phyloP scores from a whole-genome alignment of 805 yeast genomes.

The Osmozyma mogii region DNA sequence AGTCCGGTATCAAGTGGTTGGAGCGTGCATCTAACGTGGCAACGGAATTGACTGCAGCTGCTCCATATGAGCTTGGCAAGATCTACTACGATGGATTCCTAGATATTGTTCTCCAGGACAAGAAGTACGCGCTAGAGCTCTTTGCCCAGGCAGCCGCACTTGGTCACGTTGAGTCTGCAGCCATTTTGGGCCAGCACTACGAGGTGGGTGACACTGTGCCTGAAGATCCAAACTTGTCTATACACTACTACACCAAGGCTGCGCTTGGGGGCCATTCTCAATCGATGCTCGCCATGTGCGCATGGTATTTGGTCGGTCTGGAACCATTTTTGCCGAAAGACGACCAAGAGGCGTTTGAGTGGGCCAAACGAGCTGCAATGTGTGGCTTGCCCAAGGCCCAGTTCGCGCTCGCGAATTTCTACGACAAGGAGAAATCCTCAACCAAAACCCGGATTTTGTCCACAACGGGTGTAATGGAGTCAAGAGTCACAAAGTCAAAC shows the following conservation, averaged over 20 bases:
- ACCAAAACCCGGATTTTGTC: constrained; percentile 3
- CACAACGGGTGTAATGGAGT: constrained; percentile 2
- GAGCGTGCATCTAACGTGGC: constrained; percentile 81
- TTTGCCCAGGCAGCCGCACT: constrained; percentile 84
- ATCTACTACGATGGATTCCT: constrained; percentile 77
- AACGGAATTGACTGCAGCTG: constrained; percentile 79
- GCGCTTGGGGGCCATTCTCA: constrained; percentile 82
- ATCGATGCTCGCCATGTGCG: constrained; percentile 90
- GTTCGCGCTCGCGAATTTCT: constrained; percentile 74
- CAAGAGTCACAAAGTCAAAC: constrained; percentile 1
- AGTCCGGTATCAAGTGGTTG: constrained; percentile 88
- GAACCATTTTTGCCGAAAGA: constrained; percentile 75
- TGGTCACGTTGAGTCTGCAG: constrained; percentile 76
- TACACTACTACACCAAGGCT: constrained; percentile 89
- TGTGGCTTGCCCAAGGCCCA: constrained; percentile 75
- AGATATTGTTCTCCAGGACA: constrained; percentile 81
- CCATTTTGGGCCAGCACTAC: constrained; percentile 73
- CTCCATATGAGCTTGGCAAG: constrained; percentile 86
- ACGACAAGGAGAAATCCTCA: constrained; percentile 26
- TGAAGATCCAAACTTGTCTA: constrained; percentile 73
- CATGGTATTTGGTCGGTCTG: constrained; percentile 92
- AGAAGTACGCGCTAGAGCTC: constrained; percentile 74
- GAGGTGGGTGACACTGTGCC: constrained; percentile 74
- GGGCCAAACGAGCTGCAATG: constrained; percentile 87
- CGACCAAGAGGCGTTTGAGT: constrained; percentile 81